Base-by-base conservation (phyloP, 2,329 filamentous ascomycete genomes). In the Pseudopyrenochaeta lycopersici region DNA sequence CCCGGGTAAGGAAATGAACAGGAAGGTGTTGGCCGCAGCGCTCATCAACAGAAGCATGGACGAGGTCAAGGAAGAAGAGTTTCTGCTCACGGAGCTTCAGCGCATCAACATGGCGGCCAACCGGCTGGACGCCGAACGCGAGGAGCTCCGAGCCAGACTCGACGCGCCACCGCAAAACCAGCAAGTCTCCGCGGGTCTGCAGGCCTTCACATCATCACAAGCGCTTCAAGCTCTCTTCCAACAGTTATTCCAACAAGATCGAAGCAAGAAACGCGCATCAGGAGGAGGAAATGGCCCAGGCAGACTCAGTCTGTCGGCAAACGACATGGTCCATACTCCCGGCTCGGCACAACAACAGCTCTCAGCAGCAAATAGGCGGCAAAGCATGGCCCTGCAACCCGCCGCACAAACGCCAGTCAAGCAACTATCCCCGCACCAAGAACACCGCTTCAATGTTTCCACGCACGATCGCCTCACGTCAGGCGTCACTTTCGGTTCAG, bases 31-130 rank as follows among this genome's bases (percentile, higher is more conserved):
- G 67, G 94, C 92, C 3, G 85, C 90, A 59, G 87, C 89, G 44
- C 86, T 93, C 41, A 84, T 98, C 60, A 86, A 88, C 42, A 86
- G 95, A 35, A 90, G 89, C 7, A 88, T 88, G 58, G 92, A 97
- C 59, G 94, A 99, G 76, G 90, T 94, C 21, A 88, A 91, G 58
- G 95, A 99, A 74, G 95, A 99, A 77, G 90, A 96, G 66, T 89
- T 91, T 30, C 80, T 99, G 2, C 84, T 99, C 15, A 84, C 94
- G 53, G 95, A 99, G 72, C 86, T 99, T 49, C 92, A 96, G 70
- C 89, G 95, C 54, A 98, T 99, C 62, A 86, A 96, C 68, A 88
- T 90, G 58, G 88, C 92, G 55, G 91, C 93, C 60, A 90, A 95
- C 63, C 88, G 87, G 52, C 89, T 98, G 70, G 91, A 96, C 71